Base-by-base conservation (phyloP, 2,329 filamentous ascomycete species). In the Aspergillus tubingensis region DNA sequence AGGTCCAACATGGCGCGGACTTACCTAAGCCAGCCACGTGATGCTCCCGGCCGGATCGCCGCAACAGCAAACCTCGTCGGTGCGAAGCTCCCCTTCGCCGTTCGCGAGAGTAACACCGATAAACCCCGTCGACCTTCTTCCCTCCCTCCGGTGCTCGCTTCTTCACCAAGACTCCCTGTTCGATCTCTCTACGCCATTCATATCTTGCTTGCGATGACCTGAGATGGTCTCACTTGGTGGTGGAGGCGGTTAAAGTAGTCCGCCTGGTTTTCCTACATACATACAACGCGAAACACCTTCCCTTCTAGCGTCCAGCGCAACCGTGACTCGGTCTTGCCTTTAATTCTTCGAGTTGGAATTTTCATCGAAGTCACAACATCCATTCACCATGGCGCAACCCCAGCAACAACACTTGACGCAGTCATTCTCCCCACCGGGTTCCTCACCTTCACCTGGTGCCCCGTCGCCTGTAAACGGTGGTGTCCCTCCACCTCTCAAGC, bases 401-500 rank as follows among this genome's bases (percentile, higher is more conserved):
- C 85, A 54, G 38, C 10, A 21, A 15, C 79, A 82, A 65, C 77
- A 78, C 65, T 77, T 76, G 47, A 76, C 83, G 58, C 82, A 83
- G 66, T 78, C 82, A 57, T 91, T 86, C 75, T 88, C 87, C 63
- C 86, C 86, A 66, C 83, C 85, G 30, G 87, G 85, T 59, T 83
- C 83, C 52, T 82, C 84, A 38, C 83, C 87, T 23, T 88, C 88
- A 23, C 87, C 88, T 48, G 83, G 81, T 53, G 79, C 83, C 21
- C 80, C 83, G 32, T 83, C 85, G 64, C 78, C 82, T 15, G 78
- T 76, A 55, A 76, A 74, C 63, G 72, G 72, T 76, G 77, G 72
- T 51, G 79, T 89, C 77, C 85, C 88, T 52, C 90, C 90, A 52
- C 88, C 91, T 15, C 86, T 85, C 61, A 94, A 95, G 79, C 85